phyloP scores from a whole-genome alignment of 257 asterid species.

The Solanum peruvianum region DNA sequence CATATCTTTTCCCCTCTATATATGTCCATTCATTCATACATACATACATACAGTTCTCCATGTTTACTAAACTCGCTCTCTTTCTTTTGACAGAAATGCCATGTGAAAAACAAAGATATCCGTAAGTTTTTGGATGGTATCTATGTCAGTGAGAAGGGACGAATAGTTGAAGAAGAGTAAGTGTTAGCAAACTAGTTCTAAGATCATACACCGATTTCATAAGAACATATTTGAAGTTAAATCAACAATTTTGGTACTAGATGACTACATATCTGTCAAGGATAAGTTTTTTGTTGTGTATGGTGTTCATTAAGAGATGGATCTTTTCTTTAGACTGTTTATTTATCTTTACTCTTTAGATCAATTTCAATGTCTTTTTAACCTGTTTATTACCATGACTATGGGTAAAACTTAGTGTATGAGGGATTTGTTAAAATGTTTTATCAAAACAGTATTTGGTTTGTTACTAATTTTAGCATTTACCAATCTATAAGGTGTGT shows the following conservation, averaged over 20 bases:
- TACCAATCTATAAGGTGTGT: background rate
- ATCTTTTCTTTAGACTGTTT: background rate
- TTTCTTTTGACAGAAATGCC: background rate
- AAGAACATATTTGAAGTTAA: background rate
- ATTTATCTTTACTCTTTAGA: background rate
- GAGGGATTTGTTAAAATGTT: background rate
- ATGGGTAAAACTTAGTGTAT: background rate
- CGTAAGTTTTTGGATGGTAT: background rate
- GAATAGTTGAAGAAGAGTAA: background rate
- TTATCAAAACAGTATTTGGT: background rate
- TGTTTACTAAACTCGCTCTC: background rate
- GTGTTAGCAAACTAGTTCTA: background rate
- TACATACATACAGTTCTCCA: background rate
- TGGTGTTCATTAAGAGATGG: background rate
- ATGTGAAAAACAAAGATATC: background rate
- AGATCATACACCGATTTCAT: background rate
- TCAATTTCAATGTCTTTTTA: background rate
- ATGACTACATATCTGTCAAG: background rate
- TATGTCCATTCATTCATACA: background rate
- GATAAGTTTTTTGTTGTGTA: background rate
- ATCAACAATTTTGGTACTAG: background rate
- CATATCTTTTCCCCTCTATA: background rate
- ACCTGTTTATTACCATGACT: background rate
- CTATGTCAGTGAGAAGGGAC: background rate
- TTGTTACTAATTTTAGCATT: background rate